phyloP scores from a whole-genome alignment of 306 rosid genomes.

The Biancaea sappan region DNA sequence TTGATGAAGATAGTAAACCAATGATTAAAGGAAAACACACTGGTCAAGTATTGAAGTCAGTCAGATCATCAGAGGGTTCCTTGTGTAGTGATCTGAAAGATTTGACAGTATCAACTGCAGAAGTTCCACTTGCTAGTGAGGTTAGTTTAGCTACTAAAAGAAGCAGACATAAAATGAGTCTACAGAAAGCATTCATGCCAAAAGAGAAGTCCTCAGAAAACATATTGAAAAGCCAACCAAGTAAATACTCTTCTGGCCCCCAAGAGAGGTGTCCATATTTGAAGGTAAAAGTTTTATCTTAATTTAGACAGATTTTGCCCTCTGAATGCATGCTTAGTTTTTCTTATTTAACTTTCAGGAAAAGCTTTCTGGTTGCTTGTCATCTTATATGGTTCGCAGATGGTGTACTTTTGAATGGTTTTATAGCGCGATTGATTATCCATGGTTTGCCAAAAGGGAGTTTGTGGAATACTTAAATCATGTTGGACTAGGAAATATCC shows the following conservation, averaged over 20 bases:
- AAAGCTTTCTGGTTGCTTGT: slow-evolving; percentile 70
- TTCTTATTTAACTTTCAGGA: slow-evolving; percentile 57
- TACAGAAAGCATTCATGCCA: slow-evolving; percentile 40
- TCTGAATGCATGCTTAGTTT: slow-evolving; percentile 17
- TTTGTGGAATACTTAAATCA: slow-evolving; percentile 92
- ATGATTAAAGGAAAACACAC: slow-evolving; percentile 56
- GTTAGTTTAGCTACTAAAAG: slow-evolving; percentile 51
- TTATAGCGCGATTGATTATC: slow-evolving; percentile 92
- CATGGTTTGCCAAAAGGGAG: slow-evolving; percentile 94
- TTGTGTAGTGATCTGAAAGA: slow-evolving; percentile 53
- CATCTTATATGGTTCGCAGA: slow-evolving; percentile 67
- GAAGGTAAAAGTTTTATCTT: slow-evolving; percentile 2
- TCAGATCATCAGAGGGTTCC: slow-evolving; percentile 52
- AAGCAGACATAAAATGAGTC: slow-evolving; percentile 64
- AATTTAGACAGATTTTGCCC: background rate
- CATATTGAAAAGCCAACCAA: slow-evolving; percentile 43
- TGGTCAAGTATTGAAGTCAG: slow-evolving; percentile 51
- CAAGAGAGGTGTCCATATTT: slow-evolving; percentile 11
- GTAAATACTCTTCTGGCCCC: slow-evolving; percentile 43
- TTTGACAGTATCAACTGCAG: slow-evolving; percentile 40
- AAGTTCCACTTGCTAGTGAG: slow-evolving; percentile 49
- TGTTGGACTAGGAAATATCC: slow-evolving; percentile 88
- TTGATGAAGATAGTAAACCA: slow-evolving; percentile 53
- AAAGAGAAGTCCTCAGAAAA: slow-evolving; percentile 55
- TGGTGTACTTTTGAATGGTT: slow-evolving; percentile 95